Base-by-base conservation (phyloP, 495 filamentous ascomycete species). In the Penicillium antarcticum region DNA sequence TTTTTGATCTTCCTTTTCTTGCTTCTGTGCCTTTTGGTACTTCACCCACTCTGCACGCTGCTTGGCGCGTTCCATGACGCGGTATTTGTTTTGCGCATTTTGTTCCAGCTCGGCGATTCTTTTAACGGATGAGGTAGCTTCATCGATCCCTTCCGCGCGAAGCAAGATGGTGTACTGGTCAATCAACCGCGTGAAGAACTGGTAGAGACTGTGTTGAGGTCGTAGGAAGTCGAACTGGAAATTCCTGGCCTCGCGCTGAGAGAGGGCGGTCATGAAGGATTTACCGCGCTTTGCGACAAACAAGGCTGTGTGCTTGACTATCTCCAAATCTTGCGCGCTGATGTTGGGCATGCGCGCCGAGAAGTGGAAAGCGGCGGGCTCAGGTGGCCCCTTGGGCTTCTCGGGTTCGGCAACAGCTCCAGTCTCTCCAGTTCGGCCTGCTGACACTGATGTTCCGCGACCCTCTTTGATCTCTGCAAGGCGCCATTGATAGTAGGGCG, bases 261-360 rank as follows among this genome's bases (percentile, higher is more conserved):
- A 86, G 45, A 98, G 74, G 26, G 84, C 80, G 4, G 91, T 97
- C 83, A 96, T 87, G 68, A 90, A 98, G 17, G 83, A 83, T 53
- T 92, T 85, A 5, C 94, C 95, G 67, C 92, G 88, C 67, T 88
- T 90, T 37, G 95, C 94, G 53, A 91, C 89, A 70, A 88, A 95
- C 33, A 95, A 70, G 21, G 94, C 95, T 23, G 94, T 96, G 60
- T 95, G 74, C 56, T 86, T 85, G 51, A 98, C 84, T 48, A 97
- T 86, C 52, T 97, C 95, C 53, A 97, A 77, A 80, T 98, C 94
- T 70, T 94, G 86, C 53, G 95, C 89, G 73, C 82, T 92, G 73
- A 97, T 96, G 60, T 88, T 96, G 53, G 94, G 94, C 91, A 97
- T 97, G 62, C 92, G 86, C 51, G 94, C 92, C 42, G 89, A 95